Evolutionary conservation across 768 basidiomycete genomes (phyloP).

Genomic region (Amanita pseudoporphyria): DNA sequence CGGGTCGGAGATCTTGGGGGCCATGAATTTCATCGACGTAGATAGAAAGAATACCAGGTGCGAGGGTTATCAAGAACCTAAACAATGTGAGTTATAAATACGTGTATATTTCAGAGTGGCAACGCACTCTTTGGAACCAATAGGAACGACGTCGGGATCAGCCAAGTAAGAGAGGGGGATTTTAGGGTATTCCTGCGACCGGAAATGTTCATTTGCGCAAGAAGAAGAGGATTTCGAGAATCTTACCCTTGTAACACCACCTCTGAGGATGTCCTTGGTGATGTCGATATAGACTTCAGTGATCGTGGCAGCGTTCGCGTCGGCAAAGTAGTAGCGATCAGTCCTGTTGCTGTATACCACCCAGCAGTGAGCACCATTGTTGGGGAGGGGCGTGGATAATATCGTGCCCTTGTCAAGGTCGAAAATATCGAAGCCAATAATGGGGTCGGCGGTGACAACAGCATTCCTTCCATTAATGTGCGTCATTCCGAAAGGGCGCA

Average conservation of each 20-base stretch:
- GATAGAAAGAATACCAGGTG: conserved; percentile 18
- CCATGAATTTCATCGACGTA: conserved; percentile 19
- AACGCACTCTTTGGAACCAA: conserved; percentile 28
- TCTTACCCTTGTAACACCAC: conserved; percentile 20
- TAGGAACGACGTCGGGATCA: conserved; percentile 30
- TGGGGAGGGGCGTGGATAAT: conserved; percentile 21
- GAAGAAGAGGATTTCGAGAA: not conserved
- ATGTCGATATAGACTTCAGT: conserved; percentile 37
- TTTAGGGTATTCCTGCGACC: conserved; percentile 16
- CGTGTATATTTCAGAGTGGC: not conserved
- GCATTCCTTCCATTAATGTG: conserved; percentile 30
- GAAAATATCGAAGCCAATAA: conserved; percentile 29
- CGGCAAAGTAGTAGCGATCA: conserved; percentile 35
- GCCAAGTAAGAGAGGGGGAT: conserved; percentile 27
- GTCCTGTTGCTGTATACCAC: conserved; percentile 30
- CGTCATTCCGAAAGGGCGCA: conserved; percentile 42
- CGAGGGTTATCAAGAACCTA: conserved; percentile 22
- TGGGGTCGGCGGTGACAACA: conserved; percentile 30
- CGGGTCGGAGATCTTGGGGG: conserved; percentile 16
- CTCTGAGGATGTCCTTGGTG: conserved; percentile 25
- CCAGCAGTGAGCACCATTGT: conserved; percentile 36
- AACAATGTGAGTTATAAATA: not conserved
- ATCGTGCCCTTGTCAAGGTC: conserved; percentile 10
- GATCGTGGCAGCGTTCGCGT: conserved; percentile 28
- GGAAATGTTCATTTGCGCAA: not conserved